Evolutionary conservation across 495 filamentous ascomycete genomes (phyloP).

Genomic region (Oleoguttula mirabilis): DNA sequence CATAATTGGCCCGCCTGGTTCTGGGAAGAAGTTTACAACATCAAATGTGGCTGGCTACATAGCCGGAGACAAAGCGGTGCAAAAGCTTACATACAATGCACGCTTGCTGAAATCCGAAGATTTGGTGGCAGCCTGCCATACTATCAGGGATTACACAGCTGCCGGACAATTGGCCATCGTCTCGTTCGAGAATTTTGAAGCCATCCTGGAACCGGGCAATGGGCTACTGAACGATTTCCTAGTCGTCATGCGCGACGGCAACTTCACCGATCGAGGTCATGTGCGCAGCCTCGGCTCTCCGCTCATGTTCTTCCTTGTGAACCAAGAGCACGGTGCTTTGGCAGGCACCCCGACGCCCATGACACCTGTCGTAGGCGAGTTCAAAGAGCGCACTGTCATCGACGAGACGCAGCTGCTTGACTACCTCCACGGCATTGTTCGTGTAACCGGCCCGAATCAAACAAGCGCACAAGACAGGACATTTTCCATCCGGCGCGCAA

Average conservation of each 20-base stretch:
- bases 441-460: conserved; percentile 8
- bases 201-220: conserved; percentile 4
- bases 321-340: conserved; percentile 1
- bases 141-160: conserved; percentile 14
- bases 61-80: not conserved
- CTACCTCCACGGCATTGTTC: conserved; percentile 13
- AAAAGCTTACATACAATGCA: conserved; percentile 15
- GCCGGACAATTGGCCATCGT: conserved; percentile 12
- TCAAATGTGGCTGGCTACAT: conserved; percentile 7
- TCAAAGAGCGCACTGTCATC: not conserved
- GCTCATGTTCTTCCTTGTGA: conserved; percentile 19
- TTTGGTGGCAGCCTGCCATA: conserved; percentile 11
- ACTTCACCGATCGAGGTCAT: conserved; percentile 16
- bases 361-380: conserved; percentile 4
- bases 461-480: conserved; percentile 7
- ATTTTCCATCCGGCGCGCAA: conserved; percentile 15
- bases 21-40: conserved; percentile 19
- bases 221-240: conserved; percentile 9
- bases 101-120: conserved; percentile 4
- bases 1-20: conserved; percentile 13
- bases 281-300: conserved; percentile 5
- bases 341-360: conserved; percentile 4
- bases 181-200: conserved; percentile 19
- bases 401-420: conserved; percentile 10
- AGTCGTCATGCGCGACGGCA: conserved; percentile 15